Evolutionary conservation across 2,329 filamentous ascomycete genomes (phyloP).

Genomic region (Cladophialophora chaetospira): DNA sequence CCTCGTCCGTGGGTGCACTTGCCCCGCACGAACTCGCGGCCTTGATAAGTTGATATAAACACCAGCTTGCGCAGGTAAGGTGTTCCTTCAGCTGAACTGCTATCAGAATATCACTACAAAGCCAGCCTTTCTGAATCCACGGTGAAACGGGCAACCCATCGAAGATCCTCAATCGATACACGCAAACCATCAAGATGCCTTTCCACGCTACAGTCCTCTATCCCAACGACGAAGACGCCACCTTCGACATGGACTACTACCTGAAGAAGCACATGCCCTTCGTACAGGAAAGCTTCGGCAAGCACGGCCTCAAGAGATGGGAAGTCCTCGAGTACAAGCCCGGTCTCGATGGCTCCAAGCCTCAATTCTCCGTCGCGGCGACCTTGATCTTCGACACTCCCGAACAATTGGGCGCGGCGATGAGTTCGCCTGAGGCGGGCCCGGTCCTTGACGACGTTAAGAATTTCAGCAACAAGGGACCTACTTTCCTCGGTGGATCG

Average conservation of each 20-base stretch:
- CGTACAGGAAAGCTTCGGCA: constrained; percentile 43
- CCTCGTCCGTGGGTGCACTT: no score
- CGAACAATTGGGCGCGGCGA: constrained; percentile 18
- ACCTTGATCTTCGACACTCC: constrained; percentile 24
- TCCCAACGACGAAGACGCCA: constrained; percentile 42
- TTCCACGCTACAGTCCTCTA: constrained; percentile 39
- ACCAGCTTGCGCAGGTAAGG: no score
- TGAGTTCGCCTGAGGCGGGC: constrained; percentile 13
- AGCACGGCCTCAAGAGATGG: constrained; percentile 43
- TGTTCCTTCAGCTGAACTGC: no score
- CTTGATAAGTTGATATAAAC: no score
- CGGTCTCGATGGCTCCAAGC: constrained; percentile 20
- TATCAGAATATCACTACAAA: no score
- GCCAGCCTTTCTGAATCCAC: no score
- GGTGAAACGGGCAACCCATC: no score
- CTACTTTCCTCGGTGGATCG: constrained; percentile 18
- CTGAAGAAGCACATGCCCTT: constrained; percentile 52
- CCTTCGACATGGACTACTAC: constrained; percentile 57
- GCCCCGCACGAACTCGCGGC: no score
- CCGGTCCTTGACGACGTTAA: constrained; percentile 25
- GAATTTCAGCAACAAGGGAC: constrained; percentile 25
- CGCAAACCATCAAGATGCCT: constrained; percentile 6
- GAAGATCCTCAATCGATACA: no score
- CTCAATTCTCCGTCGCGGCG: constrained; percentile 12
- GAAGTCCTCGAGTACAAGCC: constrained; percentile 23